Percentiles rank a stretch among this genome's conserved stretches.
Conservation (phyloP, 768 basidiomycete species). For the Galerina marginata region DNA sequence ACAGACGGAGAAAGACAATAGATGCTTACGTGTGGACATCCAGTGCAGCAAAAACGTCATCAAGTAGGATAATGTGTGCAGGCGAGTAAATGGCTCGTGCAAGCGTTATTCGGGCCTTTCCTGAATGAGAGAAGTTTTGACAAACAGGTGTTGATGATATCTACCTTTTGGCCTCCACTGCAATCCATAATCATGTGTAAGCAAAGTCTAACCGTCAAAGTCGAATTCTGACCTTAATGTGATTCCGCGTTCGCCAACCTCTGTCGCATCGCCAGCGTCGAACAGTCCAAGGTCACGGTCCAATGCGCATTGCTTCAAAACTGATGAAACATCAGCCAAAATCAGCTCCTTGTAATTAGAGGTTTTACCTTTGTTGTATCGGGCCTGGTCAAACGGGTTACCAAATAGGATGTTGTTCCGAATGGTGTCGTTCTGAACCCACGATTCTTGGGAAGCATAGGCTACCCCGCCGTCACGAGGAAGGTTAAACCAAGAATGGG, state of each 20-base stretch:
- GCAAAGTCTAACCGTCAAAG: background rate
- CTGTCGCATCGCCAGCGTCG: slow-evolving; percentile 12
- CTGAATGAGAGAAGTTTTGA: background rate
- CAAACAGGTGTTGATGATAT: background rate
- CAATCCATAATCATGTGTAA: background rate
- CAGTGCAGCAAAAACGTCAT: slow-evolving; percentile 72
- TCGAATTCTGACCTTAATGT: slow-evolving; percentile 6
- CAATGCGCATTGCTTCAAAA: slow-evolving; percentile 65
- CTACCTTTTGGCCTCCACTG: slow-evolving; percentile 47
- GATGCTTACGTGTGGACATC: slow-evolving; percentile 41
- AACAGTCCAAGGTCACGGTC: slow-evolving; percentile 54
- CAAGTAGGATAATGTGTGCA: slow-evolving; percentile 67
- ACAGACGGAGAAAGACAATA: no score
- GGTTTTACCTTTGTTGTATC: slow-evolving; percentile 65
- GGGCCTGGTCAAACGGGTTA: slow-evolving; percentile 69
- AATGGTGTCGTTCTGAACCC: slow-evolving; percentile 81
- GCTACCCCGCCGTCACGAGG: slow-evolving; percentile 71
- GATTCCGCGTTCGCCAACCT: slow-evolving; percentile 15
- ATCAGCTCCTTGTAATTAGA: no score
- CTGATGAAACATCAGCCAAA: background rate
- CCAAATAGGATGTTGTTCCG: slow-evolving; percentile 83
- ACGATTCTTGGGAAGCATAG: slow-evolving; percentile 82
- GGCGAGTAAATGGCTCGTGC: slow-evolving; percentile 51
- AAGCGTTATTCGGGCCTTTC: slow-evolving; percentile 48
- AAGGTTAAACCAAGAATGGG: slow-evolving; percentile 67